Evolutionary conservation across 345 rosid species (phyloP), one percentile per base, ranked within the genome.

Genomic region (Erodium maritimum): DNA sequence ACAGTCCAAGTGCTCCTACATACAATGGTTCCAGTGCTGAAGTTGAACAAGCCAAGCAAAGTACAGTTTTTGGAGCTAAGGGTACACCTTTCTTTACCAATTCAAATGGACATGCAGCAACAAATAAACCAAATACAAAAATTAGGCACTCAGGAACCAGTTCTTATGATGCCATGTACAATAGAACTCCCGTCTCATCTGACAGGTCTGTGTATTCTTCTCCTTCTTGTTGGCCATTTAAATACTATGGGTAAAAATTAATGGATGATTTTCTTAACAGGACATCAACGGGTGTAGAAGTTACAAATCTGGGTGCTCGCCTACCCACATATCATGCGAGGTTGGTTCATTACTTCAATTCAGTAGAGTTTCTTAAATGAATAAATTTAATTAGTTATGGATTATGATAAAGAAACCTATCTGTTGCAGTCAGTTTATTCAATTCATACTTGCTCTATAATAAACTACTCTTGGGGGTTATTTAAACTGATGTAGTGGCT

Each of bases 241-340:
- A 42, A 11, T 54, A 33, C 42, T 19, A 3, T 17, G 21, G 45
- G 48, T 48, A 57, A 19, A 19, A 21, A 21, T 52, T 54, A 50
- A 34, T 46, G 50, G 11, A 34, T 52, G 17, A 67, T 67, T 23
- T 66, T 51, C 61, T 7, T 29, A 4, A 42, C 77, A 89, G 95
- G 72, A 63, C 70, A 56, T 59, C 80, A 33, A 75, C 65, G 56
- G 76, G 73, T 62, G 75, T 68, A 20, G 95, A 79, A 65, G 69
- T 80, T 57, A 71, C 70, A 29, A 65, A 90, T 60, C 71, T 86
- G 59, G 70, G 74, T 65, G 74, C 78, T 53, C 85, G 96, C 59
- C 64, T 85, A 19, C 99, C 99, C 50, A 83, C 86, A 55, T 89
- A 83, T 83, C 98, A 91, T 76, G 98, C 96, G 3, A 85, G 93